Conservation (phyloP, 805 yeast species). For the Tetrapisispora nanseiensis region DNA sequence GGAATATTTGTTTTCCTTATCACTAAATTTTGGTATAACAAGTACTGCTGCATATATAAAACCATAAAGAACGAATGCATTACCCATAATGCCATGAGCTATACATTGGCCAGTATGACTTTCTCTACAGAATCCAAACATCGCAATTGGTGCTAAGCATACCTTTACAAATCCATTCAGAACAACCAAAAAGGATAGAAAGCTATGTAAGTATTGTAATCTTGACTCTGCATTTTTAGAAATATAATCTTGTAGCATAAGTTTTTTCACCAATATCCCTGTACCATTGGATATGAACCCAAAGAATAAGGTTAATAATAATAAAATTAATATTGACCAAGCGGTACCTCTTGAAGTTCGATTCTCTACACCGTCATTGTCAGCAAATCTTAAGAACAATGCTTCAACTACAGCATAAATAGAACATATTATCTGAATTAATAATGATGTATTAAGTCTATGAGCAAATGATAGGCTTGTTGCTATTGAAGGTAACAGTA, state of each 20-base stretch:
- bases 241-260: conserved; percentile 29
- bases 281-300: conserved; percentile 51
- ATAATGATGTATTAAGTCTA: conserved; percentile 34
- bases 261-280: conserved; percentile 31
- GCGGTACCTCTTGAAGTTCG: conserved; percentile 57
- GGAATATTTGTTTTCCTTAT: conserved; percentile 38
- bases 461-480: conserved; percentile 48
- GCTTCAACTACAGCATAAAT: conserved; percentile 49
- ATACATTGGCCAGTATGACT: conserved; percentile 86
- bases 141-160: conserved; percentile 71
- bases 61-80: conserved; percentile 76
- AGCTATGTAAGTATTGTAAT: conserved; percentile 33
- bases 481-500: conserved; percentile 48
- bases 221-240: conserved; percentile 31
- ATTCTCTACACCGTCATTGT: conserved; percentile 56
- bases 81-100: conserved; percentile 96
- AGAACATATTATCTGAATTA: conserved; percentile 38
- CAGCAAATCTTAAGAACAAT: conserved; percentile 51
- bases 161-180: conserved; percentile 70
- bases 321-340: conserved; percentile 45
- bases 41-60: conserved; percentile 57
- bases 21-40: conserved; percentile 64
- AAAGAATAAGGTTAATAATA: conserved; percentile 36
- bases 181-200: conserved; percentile 37
- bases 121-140: conserved; percentile 81